phyloP scores from a whole-genome alignment of 305 asterid species.

The Striga hermonthica region DNA sequence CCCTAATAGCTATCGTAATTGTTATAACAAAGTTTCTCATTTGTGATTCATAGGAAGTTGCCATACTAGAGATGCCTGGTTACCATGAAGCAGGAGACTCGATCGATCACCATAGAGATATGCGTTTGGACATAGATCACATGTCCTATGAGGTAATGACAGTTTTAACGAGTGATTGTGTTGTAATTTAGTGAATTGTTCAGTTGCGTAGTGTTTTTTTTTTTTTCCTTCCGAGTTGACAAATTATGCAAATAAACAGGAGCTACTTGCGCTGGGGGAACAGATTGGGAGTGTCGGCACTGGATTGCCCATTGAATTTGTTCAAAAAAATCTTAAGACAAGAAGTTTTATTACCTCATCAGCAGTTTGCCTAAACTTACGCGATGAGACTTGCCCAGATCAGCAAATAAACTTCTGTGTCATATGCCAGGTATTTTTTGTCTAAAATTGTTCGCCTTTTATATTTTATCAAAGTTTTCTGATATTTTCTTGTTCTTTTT shows the following conservation, averaged over 20 bases:
- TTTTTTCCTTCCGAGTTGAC: background rate
- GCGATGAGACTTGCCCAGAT: slow-evolving; percentile 36
- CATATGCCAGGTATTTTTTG: slow-evolving; percentile 64
- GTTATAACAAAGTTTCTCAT: background rate
- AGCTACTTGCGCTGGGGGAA: slow-evolving; percentile 72
- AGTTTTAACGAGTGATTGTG: background rate
- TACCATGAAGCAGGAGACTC: slow-evolving; percentile 60
- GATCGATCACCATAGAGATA: slow-evolving; percentile 79
- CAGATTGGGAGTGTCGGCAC: slow-evolving; percentile 64
- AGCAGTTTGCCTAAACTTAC: slow-evolving; percentile 35
- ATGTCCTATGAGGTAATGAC: slow-evolving; percentile 88
- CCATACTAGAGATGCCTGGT: slow-evolving; percentile 73
- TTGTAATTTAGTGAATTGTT: background rate
- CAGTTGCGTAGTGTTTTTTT: background rate
- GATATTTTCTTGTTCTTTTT: too few relatives aligned
- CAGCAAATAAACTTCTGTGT: slow-evolving; percentile 57
- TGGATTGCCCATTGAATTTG: slow-evolving; percentile 47
- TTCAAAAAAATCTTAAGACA: slow-evolving; percentile 40
- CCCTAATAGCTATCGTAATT: background rate
- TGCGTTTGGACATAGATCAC: slow-evolving; percentile 96
- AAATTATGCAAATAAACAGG: slow-evolving; percentile 35
- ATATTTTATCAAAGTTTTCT: too few relatives aligned
- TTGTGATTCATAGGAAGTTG: slow-evolving; percentile 57
- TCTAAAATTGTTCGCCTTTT: too few relatives aligned
- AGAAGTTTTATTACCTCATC: slow-evolving; percentile 37